A percentile compares a stretch with the other conserved stretches of the same genome.
phyloP scores from a whole-genome alignment of 2,329 filamentous ascomycete species.

The Claviceps fusiformis region DNA sequence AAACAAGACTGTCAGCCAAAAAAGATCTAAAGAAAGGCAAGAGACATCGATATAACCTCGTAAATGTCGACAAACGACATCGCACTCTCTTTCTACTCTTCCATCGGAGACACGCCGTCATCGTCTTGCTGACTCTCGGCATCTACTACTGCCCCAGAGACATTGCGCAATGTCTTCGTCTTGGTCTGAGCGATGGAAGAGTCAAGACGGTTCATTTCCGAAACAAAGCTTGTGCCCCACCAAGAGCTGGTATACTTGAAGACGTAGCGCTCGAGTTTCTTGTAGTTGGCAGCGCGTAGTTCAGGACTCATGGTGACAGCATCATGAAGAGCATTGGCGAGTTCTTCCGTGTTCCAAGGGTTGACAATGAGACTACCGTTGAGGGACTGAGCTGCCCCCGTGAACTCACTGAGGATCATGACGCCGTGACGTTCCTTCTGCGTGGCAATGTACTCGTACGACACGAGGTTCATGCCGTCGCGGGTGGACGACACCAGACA shows the following conservation, averaged over 20 bases:
- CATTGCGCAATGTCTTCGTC: slow-evolving; percentile 28
- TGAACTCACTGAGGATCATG: slow-evolving; percentile 93
- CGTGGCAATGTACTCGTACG: slow-evolving; percentile 94
- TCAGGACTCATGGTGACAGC: slow-evolving; percentile 94
- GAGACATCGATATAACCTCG: not conserved
- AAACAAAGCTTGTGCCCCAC: slow-evolving; percentile 91
- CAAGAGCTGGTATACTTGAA: slow-evolving; percentile 96
- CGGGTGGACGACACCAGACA: slow-evolving; percentile 91
- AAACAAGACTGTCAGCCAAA: not conserved
- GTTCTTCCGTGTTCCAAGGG: slow-evolving; percentile 95
- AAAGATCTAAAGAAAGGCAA: not conserved
- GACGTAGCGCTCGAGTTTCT: slow-evolving; percentile 86
- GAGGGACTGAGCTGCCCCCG: slow-evolving; percentile 84
- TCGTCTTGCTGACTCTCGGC: slow-evolving; percentile 5
- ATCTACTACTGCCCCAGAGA: slow-evolving; percentile 25
- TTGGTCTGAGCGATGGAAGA: slow-evolving; percentile 24
- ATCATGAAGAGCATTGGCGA: slow-evolving; percentile 85
- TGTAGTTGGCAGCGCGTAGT: slow-evolving; percentile 73
- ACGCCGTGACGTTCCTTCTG: slow-evolving; percentile 83
- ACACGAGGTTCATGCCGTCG: slow-evolving; percentile 97
- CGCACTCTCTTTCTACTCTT: not conserved
- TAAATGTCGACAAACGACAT: not conserved
- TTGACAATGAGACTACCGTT: slow-evolving; percentile 93
- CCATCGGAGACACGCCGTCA: slow-evolving; percentile 3
- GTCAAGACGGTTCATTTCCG: slow-evolving; percentile 53